These are phyloP conservation scores for Balamuthia mandrillaris DNA, from an alignment of 208 protist genomes.

Conservation along the genomic window DNA sequence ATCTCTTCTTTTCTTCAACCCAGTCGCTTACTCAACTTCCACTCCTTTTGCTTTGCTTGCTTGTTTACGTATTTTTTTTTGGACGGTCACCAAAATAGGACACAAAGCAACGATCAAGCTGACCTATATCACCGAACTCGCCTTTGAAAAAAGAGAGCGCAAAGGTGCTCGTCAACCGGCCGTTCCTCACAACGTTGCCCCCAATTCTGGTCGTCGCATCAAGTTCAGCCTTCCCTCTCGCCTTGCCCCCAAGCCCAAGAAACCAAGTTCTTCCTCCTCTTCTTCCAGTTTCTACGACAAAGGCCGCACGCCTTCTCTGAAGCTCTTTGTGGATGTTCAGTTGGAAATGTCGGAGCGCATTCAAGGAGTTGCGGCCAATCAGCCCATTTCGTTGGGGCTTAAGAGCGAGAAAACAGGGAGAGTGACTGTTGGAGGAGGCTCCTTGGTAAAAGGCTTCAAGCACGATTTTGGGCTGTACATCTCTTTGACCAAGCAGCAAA, in stretches of 20 bases:
- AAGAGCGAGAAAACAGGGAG: neutral
- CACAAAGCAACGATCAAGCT: neutral
- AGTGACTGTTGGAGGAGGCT: neutral
- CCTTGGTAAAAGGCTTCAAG: neutral
- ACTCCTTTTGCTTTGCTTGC: neutral
- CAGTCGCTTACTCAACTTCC: too few species aligned
- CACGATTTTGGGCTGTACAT: neutral
- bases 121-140: neutral
- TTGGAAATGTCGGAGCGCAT: neutral
- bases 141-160: neutral
- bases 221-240: neutral
- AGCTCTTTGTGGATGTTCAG: neutral
- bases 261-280: neutral
- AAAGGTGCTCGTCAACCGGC: neutral
- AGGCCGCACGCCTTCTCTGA: neutral
- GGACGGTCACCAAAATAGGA: neutral
- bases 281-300: neutral
- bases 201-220: too few species aligned
- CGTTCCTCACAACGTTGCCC: too few species aligned
- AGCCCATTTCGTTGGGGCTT: neutral
- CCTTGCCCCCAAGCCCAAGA: neutral
- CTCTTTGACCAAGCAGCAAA: neutral
- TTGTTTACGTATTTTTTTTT: neutral
- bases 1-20: neutral
- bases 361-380: neutral